Base-by-base conservation (phyloP, 805 yeast genomes). In the Kodamaea fukazawae region DNA sequence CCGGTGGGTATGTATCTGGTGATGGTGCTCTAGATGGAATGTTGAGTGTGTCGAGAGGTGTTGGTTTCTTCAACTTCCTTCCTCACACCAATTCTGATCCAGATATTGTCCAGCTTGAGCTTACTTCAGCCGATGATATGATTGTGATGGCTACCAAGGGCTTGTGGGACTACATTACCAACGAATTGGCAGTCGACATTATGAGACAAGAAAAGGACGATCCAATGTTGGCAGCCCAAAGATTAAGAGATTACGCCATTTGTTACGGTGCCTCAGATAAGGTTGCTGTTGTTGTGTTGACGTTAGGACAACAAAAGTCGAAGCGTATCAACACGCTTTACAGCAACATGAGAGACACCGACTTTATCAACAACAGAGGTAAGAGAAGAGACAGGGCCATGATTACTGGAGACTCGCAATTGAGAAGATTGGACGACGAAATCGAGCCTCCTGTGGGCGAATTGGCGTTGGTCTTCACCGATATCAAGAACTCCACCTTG, bases 371-470 rank as follows among this genome's bases (percentile, higher is more conserved):
- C 5, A 55, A 51, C 57, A 58, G 31, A 60, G 29, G 23, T 20
- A 48, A 55, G 36, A 68, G 78, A 53, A 70, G 79, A 46, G 82
- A 74, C 34, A 59, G 77, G 60, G 50, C 57, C 0, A 54, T 79
- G 47, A 61, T 71, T 7, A 57, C 70, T 13, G 88, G 82, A 36
- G 96, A 90, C 60, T 78, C 95, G 0, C 76, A 82, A 2, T 69
- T 90, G 49, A 79, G 96, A 51, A 78, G 95, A 54, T 68, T 89
- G 40, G 95, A 87, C 44, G 86, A 83, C 29, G 99, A 93, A 55
- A 90, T 93, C 43, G 81, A 84, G 7, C 97, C 99, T 2, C 99
- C 99, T 2, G 81, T 83, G 4, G 98, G 98, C 2, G 89, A 88
- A 36, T 68, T 93, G 36, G 96, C 99, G 0, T 83, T 93, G 78